Evolutionary conservation across 441 rosid species (phyloP).

Genomic region (Gossypium davidsonii): DNA sequence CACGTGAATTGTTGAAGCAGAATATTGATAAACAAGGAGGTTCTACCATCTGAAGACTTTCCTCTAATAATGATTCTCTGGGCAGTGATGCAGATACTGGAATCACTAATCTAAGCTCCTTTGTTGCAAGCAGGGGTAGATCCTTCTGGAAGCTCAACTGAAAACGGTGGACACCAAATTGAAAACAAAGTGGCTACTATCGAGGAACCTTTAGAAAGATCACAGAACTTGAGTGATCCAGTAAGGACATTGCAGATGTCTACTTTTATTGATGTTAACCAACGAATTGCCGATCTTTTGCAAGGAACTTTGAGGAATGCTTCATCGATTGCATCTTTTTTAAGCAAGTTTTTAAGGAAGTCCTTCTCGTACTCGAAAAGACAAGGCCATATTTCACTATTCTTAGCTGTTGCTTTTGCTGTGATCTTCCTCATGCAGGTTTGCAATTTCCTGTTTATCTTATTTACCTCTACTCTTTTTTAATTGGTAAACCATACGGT

Average conservation of each 20-base stretch:
- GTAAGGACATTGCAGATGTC: constrained; percentile 19
- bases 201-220: constrained; percentile 30
- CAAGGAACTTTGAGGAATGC: constrained; percentile 29
- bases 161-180: constrained; percentile 20
- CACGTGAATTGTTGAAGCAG: constrained; percentile 63
- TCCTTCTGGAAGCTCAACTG: constrained; percentile 24
- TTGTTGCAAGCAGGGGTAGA: constrained; percentile 25
- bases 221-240: constrained; percentile 23
- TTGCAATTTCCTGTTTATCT: not conserved
- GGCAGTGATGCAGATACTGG: not conserved
- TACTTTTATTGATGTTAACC: constrained; percentile 22
- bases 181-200: constrained; percentile 18
- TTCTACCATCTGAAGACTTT: constrained; percentile 9
- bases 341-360: constrained; percentile 34
- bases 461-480: not conserved
- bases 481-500: not conserved
- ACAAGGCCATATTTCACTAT: constrained; percentile 51
- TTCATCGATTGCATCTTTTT: constrained; percentile 18
- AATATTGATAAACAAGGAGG: constrained; percentile 61
- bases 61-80: not conserved
- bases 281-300: constrained; percentile 16
- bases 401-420: constrained; percentile 54
- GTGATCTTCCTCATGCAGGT: constrained; percentile 94
- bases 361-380: constrained; percentile 38
- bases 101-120: constrained; percentile 21